Evolutionary conservation across 306 rosid species (phyloP).

Genomic region (Luffa aegyptiaca): DNA sequence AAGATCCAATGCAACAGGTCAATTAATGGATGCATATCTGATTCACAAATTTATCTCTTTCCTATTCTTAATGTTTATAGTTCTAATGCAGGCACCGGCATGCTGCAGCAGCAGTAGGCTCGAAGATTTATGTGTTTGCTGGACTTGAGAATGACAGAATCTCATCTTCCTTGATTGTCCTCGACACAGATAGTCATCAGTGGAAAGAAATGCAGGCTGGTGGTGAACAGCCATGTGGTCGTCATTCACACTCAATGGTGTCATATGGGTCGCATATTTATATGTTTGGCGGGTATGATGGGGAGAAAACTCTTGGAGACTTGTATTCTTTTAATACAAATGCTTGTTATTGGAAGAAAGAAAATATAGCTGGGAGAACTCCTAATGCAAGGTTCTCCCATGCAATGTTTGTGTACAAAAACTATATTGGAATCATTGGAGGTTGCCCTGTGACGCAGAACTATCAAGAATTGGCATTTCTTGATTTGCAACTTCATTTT

Average conservation of each 20-base stretch:
- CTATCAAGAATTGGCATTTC: slow-evolving; percentile 62
- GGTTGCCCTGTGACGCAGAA: slow-evolving; percentile 84
- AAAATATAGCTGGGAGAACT: slow-evolving; percentile 48
- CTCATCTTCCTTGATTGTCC: slow-evolving; percentile 55
- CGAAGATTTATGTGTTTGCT: slow-evolving; percentile 76
- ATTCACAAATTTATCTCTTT: background rate
- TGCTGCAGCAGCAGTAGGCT: slow-evolving; percentile 67
- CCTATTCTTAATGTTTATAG: slow-evolving; percentile 6
- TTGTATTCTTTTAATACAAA: slow-evolving; percentile 59
- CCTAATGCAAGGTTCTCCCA: slow-evolving; percentile 95
- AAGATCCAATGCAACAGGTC: background rate
- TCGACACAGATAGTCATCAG: slow-evolving; percentile 39
- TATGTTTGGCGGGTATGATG: slow-evolving; percentile 74
- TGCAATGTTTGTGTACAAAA: slow-evolving; percentile 62
- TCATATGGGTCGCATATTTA: slow-evolving; percentile 51
- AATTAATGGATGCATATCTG: background rate
- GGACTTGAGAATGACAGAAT: slow-evolving; percentile 65
- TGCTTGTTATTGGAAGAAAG: slow-evolving; percentile 60
- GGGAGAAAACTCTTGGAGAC: slow-evolving; percentile 79
- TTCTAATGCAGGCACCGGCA: slow-evolving; percentile 74
- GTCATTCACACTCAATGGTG: slow-evolving; percentile 92
- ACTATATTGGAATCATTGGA: slow-evolving; percentile 71
- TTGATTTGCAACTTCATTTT: slow-evolving; percentile 44
- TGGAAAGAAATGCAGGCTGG: slow-evolving; percentile 58
- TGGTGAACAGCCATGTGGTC: slow-evolving; percentile 66